Evolutionary conservation across 2,329 filamentous ascomycete genomes (phyloP).

Genomic region (Purpureocillium takamizusanense): DNA sequence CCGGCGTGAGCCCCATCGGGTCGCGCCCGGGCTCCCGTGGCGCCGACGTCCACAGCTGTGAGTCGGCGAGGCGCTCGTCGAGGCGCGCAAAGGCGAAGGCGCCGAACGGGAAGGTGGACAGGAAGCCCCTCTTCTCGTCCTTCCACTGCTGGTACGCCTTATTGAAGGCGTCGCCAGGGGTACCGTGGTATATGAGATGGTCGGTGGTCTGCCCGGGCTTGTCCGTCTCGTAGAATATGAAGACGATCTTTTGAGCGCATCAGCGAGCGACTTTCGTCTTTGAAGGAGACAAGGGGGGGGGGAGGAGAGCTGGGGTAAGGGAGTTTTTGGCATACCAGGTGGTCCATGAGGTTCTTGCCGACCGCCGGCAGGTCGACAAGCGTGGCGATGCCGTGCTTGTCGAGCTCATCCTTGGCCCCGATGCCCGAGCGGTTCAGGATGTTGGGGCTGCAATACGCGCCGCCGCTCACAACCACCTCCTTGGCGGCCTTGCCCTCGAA

Average conservation of each 20-base stretch:
- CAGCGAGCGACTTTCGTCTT: background rate
- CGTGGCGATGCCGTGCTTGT: slow-evolving; percentile 29
- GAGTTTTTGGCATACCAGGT: slow-evolving; percentile 11
- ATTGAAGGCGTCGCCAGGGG: slow-evolving; percentile 37
- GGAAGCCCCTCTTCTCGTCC: slow-evolving; percentile 46
- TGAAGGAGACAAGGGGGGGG: background rate
- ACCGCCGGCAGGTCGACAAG: slow-evolving; percentile 36
- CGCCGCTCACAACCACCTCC: slow-evolving; percentile 31
- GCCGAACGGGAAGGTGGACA: slow-evolving; percentile 55
- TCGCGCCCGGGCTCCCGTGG: slow-evolving; percentile 41
- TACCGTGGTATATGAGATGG: slow-evolving; percentile 40
- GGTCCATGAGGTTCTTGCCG: slow-evolving; percentile 41
- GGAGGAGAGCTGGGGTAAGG: background rate
- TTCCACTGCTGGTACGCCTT: slow-evolving; percentile 46
- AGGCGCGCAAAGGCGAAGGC: slow-evolving; percentile 53
- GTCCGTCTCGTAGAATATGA: slow-evolving; percentile 52
- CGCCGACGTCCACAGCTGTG: slow-evolving; percentile 44
- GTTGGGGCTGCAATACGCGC: slow-evolving; percentile 41
- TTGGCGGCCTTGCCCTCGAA: slow-evolving; percentile 19
- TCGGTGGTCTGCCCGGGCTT: slow-evolving; percentile 45
- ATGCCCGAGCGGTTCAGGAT: slow-evolving; percentile 45
- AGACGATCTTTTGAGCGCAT: slow-evolving; percentile 33
- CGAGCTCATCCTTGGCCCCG: slow-evolving; percentile 32
- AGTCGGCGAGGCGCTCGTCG: slow-evolving; percentile 46
- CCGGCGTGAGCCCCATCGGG: slow-evolving; percentile 49